Base-by-base conservation (phyloP, 768 basidiomycete genomes). In the Crucibulum laeve region DNA sequence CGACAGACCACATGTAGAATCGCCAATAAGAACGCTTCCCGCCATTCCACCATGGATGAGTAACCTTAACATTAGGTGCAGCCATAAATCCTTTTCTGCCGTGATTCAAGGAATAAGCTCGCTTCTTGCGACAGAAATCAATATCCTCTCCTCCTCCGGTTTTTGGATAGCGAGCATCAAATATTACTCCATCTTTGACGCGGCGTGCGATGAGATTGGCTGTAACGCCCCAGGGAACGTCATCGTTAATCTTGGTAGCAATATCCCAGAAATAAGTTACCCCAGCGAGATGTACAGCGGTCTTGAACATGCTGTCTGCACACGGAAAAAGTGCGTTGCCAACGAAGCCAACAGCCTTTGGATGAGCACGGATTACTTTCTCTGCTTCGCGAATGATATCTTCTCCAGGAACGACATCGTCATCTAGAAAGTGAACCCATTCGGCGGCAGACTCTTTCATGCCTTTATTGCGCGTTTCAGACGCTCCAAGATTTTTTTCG, bases 71-170 rank as follows among this genome's bases (percentile, higher is more conserved):
- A 0, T 58, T 39, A 1, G 77, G 77, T 11, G 78, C 79, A 1
- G 76, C 60, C 22, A 56, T 47, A 47, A 82, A 79, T 0, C 76
- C 74, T 26, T 64, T 55, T 4, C 64, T 54, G 2, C 63, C 62
- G 15, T 55, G 46, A 7, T 48, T 44, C 25, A 73, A 43, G 32
- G 65, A 70, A 24, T 52, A 61, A 15, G 63, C 53, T 10, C 76
- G 65, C 45, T 76, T 79, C 46, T 57, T 57, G n/a, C 69, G 62
- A 46, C 77, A 78, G 50, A 74, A 80, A 51, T 82, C 74, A 10
- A 82, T 79, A 28, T 83, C 79, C 46, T 84, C 80, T 0, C 80
- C 81, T 2, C 81, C 79, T 1, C 80, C 78, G 3, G 79, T 83
- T 59, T 79, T 81, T 3, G 80, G 82, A 49, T 77, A 82, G 4